A percentile compares a stretch with the other conserved stretches of the same genome.
Conservation (phyloP, 768 basidiomycete genomes). For the Pholiota conissans region DNA sequence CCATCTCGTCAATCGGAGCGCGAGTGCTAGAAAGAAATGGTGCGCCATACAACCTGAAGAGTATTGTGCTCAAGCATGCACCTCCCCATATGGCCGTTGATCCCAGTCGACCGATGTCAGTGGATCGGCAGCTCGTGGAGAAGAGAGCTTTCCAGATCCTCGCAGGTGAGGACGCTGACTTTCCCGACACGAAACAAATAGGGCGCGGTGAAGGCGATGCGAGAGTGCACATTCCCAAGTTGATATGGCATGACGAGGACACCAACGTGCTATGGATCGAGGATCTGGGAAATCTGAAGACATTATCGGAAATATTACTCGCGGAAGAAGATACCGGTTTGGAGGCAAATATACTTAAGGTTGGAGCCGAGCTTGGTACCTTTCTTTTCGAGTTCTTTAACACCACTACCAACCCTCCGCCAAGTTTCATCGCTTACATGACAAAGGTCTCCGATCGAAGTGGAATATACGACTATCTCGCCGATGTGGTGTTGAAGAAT, state of each 20-base stretch:
- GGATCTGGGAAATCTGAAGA: conserved; percentile 11
- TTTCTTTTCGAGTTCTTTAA: conserved; percentile 3
- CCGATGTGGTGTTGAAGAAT: conserved; percentile 2
- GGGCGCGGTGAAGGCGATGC: not conserved
- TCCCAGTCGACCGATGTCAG: conserved; percentile 11
- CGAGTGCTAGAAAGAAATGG: not conserved
- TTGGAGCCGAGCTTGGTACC: conserved; percentile 5
- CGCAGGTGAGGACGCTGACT: conserved; percentile 1
- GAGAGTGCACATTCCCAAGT: conserved; percentile 5
- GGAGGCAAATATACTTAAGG: not conserved
- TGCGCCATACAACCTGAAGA: not conserved
- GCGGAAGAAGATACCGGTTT: not conserved
- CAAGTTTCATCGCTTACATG: conserved; percentile 2
- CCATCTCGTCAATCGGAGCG: not conserved
- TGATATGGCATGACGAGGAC: conserved; percentile 12
- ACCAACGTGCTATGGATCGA: conserved; percentile 12
- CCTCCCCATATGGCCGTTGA: conserved; percentile 9
- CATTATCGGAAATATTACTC: conserved; percentile 7
- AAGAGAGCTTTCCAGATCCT: conserved; percentile 9
- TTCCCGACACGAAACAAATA: not conserved
- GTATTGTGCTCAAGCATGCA: conserved; percentile 10
- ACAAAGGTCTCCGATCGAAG: not conserved
- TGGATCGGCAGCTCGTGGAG: conserved; percentile 12
- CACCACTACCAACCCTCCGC: conserved; percentile 1
- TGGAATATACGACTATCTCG: conserved; percentile 8